phyloP scores from a whole-genome alignment of 352 stramenopile species.

The Phytophthora citricola region DNA sequence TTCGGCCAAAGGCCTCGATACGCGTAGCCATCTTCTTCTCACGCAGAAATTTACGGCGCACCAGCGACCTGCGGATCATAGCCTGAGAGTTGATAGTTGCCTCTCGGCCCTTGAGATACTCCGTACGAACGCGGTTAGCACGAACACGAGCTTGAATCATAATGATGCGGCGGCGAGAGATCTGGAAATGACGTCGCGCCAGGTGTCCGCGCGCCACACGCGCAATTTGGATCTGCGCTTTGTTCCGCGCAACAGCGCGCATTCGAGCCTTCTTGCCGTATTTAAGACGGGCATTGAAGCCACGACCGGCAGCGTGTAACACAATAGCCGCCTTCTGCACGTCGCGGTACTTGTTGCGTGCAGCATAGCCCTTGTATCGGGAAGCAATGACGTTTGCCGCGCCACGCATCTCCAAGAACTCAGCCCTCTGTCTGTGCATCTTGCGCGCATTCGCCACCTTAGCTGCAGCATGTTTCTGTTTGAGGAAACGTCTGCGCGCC shows the following conservation, averaged over 20 bases:
- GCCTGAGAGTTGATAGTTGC: slow-evolving; percentile 89
- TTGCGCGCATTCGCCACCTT: slow-evolving; percentile 75
- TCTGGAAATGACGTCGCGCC: slow-evolving; percentile 60
- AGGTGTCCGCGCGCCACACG: slow-evolving; percentile 79
- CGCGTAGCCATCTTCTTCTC: slow-evolving; percentile 91
- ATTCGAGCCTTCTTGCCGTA: slow-evolving; percentile 88
- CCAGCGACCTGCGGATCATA: slow-evolving; percentile 85
- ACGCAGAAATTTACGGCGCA: slow-evolving; percentile 78
- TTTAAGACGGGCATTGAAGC: slow-evolving; percentile 84
- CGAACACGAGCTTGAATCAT: slow-evolving; percentile 90
- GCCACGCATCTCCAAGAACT: slow-evolving; percentile 71
- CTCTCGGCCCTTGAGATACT: slow-evolving; percentile 87
- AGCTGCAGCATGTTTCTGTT: slow-evolving; percentile 71
- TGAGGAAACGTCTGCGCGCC: slow-evolving; percentile 68
- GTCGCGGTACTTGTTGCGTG: slow-evolving; percentile 61
- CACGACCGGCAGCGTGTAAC: slow-evolving; percentile 78
- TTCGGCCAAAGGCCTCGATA: slow-evolving; percentile 83
- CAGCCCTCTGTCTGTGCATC: slow-evolving; percentile 67
- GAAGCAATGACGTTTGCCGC: slow-evolving; percentile 76
- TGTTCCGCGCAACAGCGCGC: slow-evolving; percentile 75
- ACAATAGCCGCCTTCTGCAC: slow-evolving; percentile 81
- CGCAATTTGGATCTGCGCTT: slow-evolving; percentile 80
- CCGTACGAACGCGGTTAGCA: slow-evolving; percentile 85
- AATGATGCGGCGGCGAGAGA: slow-evolving; percentile 67
- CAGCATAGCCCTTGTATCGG: slow-evolving; percentile 77